Percentiles rank a stretch among this genome's conserved stretches.
Conservation (phyloP, 2,329 filamentous ascomycete genomes). For the Diaporthe destruens region DNA sequence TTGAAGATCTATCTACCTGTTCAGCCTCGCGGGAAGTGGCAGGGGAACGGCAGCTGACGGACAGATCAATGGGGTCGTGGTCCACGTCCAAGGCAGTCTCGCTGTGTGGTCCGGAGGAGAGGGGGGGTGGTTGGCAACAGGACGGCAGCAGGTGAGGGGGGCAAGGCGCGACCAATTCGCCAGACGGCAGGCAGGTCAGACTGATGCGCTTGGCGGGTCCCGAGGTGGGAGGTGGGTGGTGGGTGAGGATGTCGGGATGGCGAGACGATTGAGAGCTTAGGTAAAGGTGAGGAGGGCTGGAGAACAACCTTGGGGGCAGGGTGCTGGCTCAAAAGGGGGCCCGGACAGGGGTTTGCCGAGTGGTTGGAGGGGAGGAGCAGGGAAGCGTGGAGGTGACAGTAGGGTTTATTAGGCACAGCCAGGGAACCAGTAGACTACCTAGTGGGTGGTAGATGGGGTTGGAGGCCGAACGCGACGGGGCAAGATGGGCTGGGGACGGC, state of each 20-base stretch:
- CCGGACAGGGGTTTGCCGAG: constrained; percentile 40
- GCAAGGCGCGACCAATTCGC: constrained; percentile 37
- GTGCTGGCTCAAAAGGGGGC: constrained; percentile 40
- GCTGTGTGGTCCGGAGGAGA: constrained; percentile 33
- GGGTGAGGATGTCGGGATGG: constrained; percentile 33
- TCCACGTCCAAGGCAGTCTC: constrained; percentile 41
- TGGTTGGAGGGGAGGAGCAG: constrained; percentile 14
- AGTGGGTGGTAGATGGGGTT: neutral
- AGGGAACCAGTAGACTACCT: constrained; percentile 8
- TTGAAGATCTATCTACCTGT: constrained; percentile 42
- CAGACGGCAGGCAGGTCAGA: constrained; percentile 8
- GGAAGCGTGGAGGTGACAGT: constrained; percentile 35
- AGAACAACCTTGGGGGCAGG: constrained; percentile 36
- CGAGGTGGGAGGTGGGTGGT: constrained; percentile 30
- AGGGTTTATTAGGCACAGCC: constrained; percentile 30
- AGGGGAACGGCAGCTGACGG: constrained; percentile 41
- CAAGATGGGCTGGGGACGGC: neutral
- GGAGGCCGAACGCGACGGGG: neutral
- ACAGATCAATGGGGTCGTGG: constrained; percentile 41
- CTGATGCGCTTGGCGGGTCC: constrained; percentile 38
- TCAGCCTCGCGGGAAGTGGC: constrained; percentile 40
- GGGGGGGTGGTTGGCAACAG: constrained; percentile 25
- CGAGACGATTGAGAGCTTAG: constrained; percentile 39
- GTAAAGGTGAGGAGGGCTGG: constrained; percentile 38
- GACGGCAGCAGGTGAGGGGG: constrained; percentile 28